These are phyloP conservation scores for Carallia brachiata DNA, from an alignment of 345 rosid species.

Conservation along the genomic window DNA sequence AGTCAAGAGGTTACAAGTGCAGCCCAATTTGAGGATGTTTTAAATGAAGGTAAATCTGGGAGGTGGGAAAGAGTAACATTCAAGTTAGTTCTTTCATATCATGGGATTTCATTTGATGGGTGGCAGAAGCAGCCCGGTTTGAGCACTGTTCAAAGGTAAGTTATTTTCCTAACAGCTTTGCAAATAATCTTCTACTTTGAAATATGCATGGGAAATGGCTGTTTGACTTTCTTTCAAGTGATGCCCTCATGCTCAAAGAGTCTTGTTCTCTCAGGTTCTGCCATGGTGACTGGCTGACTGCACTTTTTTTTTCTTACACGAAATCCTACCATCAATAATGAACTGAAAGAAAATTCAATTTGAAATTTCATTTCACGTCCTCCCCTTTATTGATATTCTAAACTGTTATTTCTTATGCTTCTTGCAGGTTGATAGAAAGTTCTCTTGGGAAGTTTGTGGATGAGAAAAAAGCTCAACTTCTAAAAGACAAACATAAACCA, in stretches of 20 bases:
- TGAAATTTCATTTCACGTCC: neutral
- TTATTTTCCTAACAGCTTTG: constrained; percentile 2
- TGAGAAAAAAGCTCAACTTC: constrained; percentile 76
- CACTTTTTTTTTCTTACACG: neutral
- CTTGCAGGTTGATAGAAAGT: constrained; percentile 64
- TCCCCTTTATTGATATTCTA: neutral
- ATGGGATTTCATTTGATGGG: constrained; percentile 86
- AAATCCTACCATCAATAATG: neutral
- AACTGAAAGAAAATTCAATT: neutral
- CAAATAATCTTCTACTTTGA: neutral
- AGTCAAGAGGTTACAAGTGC: constrained; percentile 20
- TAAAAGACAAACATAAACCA: constrained; percentile 69
- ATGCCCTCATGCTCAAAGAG: neutral
- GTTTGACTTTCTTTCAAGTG: neutral
- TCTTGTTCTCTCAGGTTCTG: neutral
- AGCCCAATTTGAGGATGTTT: constrained; percentile 29
- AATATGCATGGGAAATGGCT: neutral
- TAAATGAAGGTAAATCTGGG: constrained; percentile 45
- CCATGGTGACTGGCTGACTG: too few species aligned
- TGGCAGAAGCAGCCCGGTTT: constrained; percentile 94
- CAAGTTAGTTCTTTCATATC: constrained; percentile 75
- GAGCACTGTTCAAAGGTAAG: constrained; percentile 83
- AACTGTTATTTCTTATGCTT: neutral
- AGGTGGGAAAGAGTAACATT: constrained; percentile 82
- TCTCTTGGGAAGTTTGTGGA: constrained; percentile 85